phyloP scores from a whole-genome alignment of 2,329 filamentous ascomycete genomes.

The Passalora sequoiae region DNA sequence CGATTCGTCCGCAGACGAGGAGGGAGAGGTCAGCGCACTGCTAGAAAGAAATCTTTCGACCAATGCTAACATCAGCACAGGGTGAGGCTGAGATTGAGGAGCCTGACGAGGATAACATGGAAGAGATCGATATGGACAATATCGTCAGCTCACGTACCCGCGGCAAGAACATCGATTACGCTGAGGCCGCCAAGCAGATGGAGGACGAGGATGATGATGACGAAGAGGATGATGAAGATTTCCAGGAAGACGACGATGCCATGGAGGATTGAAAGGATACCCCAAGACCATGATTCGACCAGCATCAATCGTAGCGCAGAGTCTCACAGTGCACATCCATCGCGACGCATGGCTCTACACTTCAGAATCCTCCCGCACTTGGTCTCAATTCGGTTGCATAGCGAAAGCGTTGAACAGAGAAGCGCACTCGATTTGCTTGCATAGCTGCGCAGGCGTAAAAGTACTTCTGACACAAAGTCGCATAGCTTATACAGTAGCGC shows the following conservation, averaged over 20 bases:
- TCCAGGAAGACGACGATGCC: slow-evolving; percentile 58
- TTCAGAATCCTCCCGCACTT: too few relatives aligned
- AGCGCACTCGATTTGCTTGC: not conserved
- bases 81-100: slow-evolving; percentile 50
- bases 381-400: too few relatives aligned
- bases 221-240: slow-evolving; percentile 65
- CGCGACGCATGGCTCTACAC: too few relatives aligned
- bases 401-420: not conserved
- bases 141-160: slow-evolving; percentile 83
- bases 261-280: slow-evolving; percentile 17
- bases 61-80: slow-evolving; percentile 8
- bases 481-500: too few relatives aligned
- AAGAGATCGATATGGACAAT: slow-evolving; percentile 86
- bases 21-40: slow-evolving; percentile 35
- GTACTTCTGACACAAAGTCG: too few relatives aligned
- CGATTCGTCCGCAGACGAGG: slow-evolving; percentile 44
- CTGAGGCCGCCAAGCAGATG: slow-evolving; percentile 78
- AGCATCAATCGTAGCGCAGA: too few relatives aligned
- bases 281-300: too few relatives aligned
- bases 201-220: slow-evolving; percentile 71
- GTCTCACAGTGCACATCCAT: too few relatives aligned
- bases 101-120: slow-evolving; percentile 74
- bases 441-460: too few relatives aligned
- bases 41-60: not conserved
- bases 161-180: slow-evolving; percentile 87